Evolutionary conservation across 163 green algal genomes (phyloP).

Genomic region (Coccomyxa subellipsoidea): DNA sequence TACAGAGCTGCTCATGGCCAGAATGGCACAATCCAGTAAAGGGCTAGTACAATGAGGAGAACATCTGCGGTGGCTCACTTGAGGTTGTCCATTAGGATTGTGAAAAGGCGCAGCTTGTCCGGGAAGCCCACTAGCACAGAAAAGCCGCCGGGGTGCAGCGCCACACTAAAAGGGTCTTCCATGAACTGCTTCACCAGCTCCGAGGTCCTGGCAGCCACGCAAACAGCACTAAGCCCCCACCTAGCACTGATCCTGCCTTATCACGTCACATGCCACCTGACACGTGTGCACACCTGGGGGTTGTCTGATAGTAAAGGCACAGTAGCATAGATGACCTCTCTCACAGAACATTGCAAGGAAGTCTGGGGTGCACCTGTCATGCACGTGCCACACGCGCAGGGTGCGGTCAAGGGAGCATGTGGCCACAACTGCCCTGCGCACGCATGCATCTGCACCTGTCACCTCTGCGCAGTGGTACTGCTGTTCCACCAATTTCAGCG

Average conservation of each 20-base stretch:
- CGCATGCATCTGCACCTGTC: slow-evolving; percentile 72
- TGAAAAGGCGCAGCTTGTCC: slow-evolving; percentile 89
- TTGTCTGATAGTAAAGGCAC: not conserved
- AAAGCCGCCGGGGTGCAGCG: slow-evolving; percentile 67
- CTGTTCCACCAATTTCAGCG: slow-evolving; percentile 63
- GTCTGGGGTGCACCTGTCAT: slow-evolving; percentile 44
- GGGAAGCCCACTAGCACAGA: slow-evolving; percentile 78
- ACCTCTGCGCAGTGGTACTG: slow-evolving; percentile 52
- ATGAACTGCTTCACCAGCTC: slow-evolving; percentile 70
- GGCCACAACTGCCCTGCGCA: slow-evolving; percentile 76
- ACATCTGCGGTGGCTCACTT: slow-evolving; percentile 10
- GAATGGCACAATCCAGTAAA: too few relatives aligned
- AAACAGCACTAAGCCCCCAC: not conserved
- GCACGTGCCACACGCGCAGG: slow-evolving; percentile 87
- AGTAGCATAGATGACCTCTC: too few relatives aligned
- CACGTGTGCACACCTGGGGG: too few relatives aligned
- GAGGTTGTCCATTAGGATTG: slow-evolving; percentile 83
- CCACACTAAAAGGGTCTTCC: slow-evolving; percentile 66
- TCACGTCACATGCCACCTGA: too few relatives aligned
- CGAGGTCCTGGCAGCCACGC: slow-evolving; percentile 22
- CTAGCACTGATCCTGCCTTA: too few relatives aligned
- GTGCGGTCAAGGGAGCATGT: slow-evolving; percentile 68
- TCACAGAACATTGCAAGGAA: too few relatives aligned
- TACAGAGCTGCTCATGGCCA: too few relatives aligned
- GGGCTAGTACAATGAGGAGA: not conserved